These are phyloP conservation scores for Cardiospermum halicacabum DNA, from an alignment of 345 rosid species.

Conservation along the genomic window DNA sequence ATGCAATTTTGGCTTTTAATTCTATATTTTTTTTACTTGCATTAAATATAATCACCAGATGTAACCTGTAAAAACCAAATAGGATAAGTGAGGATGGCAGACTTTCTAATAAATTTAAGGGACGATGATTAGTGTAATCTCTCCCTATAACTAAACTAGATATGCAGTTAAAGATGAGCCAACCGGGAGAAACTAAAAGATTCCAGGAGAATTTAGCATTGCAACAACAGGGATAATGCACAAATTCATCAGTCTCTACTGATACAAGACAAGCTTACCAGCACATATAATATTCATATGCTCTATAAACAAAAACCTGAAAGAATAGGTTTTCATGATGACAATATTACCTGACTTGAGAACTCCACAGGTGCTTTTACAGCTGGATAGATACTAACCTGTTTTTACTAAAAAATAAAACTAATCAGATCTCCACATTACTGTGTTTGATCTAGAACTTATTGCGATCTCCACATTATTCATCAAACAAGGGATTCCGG, in stretches of 20 bases:
- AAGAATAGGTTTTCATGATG: conserved; percentile 5
- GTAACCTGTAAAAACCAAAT: conserved; percentile 44
- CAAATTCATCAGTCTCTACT: too few species aligned
- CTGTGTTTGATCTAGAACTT: background rate
- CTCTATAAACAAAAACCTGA: background rate
- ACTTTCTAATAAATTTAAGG: background rate
- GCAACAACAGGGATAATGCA: too few species aligned
- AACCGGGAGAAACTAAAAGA: background rate
- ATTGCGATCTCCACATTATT: background rate
- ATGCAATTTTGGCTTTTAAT: background rate
- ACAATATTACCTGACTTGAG: conserved; percentile 61
- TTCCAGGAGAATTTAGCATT: too few species aligned
- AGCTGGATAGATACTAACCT: conserved; percentile 86
- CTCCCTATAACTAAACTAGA: background rate
- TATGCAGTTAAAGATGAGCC: background rate
- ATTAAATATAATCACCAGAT: conserved; percentile 82
- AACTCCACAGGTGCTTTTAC: conserved; percentile 80
- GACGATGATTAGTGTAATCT: background rate
- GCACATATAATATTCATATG: background rate
- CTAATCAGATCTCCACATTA: background rate
- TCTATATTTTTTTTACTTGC: too few species aligned
- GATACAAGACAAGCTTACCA: background rate
- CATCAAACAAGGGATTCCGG: background rate
- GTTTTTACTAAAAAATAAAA: conserved; percentile 8
- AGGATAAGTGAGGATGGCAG: background rate